Evolutionary conservation across 768 basidiomycete species (phyloP).

Genomic region (Termitomyces sp.): DNA sequence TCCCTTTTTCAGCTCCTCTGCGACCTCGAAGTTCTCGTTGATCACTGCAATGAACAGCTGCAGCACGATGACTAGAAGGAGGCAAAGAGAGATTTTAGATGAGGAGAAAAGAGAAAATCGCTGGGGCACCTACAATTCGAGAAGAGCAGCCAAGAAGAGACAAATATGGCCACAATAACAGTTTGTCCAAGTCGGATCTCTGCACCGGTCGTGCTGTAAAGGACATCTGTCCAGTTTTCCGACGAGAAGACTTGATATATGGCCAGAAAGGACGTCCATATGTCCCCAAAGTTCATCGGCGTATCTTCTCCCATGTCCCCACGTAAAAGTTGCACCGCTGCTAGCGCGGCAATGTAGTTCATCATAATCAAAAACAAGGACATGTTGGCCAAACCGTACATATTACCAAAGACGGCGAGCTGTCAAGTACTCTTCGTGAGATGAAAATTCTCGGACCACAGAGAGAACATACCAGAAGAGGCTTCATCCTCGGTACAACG

Average conservation of each 20-base stretch:
- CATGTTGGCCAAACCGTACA: slow-evolving; percentile 91
- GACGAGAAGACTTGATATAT: slow-evolving; percentile 89
- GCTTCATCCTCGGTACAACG: slow-evolving; percentile 86
- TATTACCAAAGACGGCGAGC: slow-evolving; percentile 88
- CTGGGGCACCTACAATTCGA: slow-evolving; percentile 67
- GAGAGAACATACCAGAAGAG: slow-evolving; percentile 56
- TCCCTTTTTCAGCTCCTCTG: slow-evolving; percentile 83
- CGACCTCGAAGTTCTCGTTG: slow-evolving; percentile 91
- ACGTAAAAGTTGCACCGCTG: slow-evolving; percentile 79
- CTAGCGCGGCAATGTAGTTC: slow-evolving; percentile 80
- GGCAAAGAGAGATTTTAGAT: background rate
- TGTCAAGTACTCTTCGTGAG: slow-evolving; percentile 20
- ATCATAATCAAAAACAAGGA: slow-evolving; percentile 82
- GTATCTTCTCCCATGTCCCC: slow-evolving; percentile 60
- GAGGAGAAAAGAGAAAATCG: background rate
- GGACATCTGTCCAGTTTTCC: slow-evolving; percentile 87
- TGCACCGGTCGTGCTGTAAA: slow-evolving; percentile 57
- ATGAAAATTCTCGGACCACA: background rate
- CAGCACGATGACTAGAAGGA: slow-evolving; percentile 68
- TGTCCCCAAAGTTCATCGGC: slow-evolving; percentile 71
- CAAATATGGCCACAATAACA: slow-evolving; percentile 63
- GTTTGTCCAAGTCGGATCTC: slow-evolving; percentile 66
- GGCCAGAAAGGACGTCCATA: slow-evolving; percentile 82
- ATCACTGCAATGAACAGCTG: slow-evolving; percentile 98
- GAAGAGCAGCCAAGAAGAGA: slow-evolving; percentile 84